These are phyloP conservation scores for Gaillardinia entomophila DNA, from an alignment of 805 yeast genomes.

Conservation along the genomic window DNA sequence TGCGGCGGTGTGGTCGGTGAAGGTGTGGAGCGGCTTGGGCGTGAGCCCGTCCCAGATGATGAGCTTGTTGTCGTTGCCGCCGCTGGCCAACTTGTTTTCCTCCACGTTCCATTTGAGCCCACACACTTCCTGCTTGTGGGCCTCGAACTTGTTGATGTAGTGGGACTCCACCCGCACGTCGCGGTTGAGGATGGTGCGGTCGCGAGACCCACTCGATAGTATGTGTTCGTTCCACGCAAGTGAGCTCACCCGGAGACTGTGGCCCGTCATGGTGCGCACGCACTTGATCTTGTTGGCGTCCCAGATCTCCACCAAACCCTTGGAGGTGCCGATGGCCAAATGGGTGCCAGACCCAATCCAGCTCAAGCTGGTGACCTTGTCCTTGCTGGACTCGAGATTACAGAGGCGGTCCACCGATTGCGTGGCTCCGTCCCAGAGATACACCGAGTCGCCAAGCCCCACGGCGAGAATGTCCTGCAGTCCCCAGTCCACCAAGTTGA, in stretches of 20 bases:
- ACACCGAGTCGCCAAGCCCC: slow-evolving; percentile 82
- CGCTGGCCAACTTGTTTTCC: slow-evolving; percentile 88
- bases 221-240: slow-evolving; percentile 93
- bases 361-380: slow-evolving; percentile 72
- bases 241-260: slow-evolving; percentile 75
- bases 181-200: slow-evolving; percentile 76
- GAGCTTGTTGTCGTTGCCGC: slow-evolving; percentile 89
- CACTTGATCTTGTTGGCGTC: slow-evolving; percentile 80
- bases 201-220: slow-evolving; percentile 82
- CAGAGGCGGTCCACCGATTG: slow-evolving; percentile 81
- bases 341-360: slow-evolving; percentile 97
- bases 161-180: slow-evolving; percentile 89
- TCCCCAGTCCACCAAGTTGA: slow-evolving; percentile 95
- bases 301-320: slow-evolving; percentile 91
- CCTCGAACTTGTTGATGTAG: slow-evolving; percentile 61
- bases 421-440: slow-evolving; percentile 83
- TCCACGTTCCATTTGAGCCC: slow-evolving; percentile 92
- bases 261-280: slow-evolving; percentile 90
- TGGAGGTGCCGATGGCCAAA: slow-evolving; percentile 83
- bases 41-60: slow-evolving; percentile 83
- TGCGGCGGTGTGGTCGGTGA: slow-evolving; percentile 86
- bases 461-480: slow-evolving; percentile 83
- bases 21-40: slow-evolving; percentile 62
- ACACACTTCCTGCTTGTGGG: slow-evolving; percentile 92
- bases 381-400: slow-evolving; percentile 56